Conservation (phyloP, 352 stramenopile species). For the Phytopythium kandeliae region DNA sequence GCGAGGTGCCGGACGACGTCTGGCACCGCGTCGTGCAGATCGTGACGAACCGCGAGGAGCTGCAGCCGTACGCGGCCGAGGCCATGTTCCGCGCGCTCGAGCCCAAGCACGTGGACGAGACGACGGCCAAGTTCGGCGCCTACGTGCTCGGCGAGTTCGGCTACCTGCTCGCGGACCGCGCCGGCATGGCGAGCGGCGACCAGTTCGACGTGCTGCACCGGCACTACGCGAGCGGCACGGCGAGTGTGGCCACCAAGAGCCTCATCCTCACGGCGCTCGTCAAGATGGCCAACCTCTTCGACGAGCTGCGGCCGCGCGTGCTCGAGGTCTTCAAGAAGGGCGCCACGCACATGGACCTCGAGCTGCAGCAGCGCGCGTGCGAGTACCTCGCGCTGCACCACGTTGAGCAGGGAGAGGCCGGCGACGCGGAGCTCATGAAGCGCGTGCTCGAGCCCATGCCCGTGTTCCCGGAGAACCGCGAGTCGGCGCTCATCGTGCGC, state of each 20-base stretch:
- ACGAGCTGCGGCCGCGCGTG: constrained; percentile 84
- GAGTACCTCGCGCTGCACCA: constrained; percentile 95
- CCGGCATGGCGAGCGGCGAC: constrained; percentile 87
- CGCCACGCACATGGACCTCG: constrained; percentile 93
- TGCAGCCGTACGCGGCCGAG: constrained; percentile 93
- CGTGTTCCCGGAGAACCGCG: constrained; percentile 91
- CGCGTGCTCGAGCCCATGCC: constrained; percentile 97
- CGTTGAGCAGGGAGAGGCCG: constrained; percentile 29
- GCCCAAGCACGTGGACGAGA: constrained; percentile 93
- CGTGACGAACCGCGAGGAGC: constrained; percentile 96
- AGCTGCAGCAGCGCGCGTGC: constrained; percentile 96
- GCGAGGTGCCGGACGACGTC: constrained; percentile 92
- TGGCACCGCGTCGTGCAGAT: constrained; percentile 99
- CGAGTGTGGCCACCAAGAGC: constrained; percentile 80
- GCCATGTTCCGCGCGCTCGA: constrained; percentile 95
- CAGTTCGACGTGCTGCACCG: constrained; percentile 97
- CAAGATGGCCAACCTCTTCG: constrained; percentile 91
- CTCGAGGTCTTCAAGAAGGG: constrained; percentile 91
- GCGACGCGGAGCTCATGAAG: constrained; percentile 82
- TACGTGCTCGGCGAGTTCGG: constrained; percentile 98
- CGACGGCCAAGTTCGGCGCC: constrained; percentile 90
- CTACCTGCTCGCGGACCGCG: constrained; percentile 89
- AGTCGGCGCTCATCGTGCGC: constrained; percentile 61
- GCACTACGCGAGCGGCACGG: constrained; percentile 83
- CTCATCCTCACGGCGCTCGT: constrained; percentile 96